Evolutionary conservation across 2,329 filamentous ascomycete species (phyloP), one percentile per base, ranked within the genome.

Genomic region (Rhynchosporium graminicola): DNA sequence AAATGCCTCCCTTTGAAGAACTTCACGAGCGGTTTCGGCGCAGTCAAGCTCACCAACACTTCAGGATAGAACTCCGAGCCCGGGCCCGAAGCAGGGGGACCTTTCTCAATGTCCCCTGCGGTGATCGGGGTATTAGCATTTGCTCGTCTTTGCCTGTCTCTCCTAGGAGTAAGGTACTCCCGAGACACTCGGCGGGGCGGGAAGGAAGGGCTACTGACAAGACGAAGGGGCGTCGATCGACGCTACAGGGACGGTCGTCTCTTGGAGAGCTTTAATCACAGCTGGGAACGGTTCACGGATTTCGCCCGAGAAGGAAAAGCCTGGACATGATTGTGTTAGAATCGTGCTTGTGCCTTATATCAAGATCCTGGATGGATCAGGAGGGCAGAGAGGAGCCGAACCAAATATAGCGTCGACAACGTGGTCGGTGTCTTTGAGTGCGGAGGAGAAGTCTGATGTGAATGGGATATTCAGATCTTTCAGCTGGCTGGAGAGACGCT

Each of bases 361-460:
- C 20, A 20, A 20, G 20, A 20, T 20, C 20, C 20, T 20, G 20
- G 20, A 20, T 20, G 28, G 52, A 8, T 28, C 6, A 29, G 20
- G n/a, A 31, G 29, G 4, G 42, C 15, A 13, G 8, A 20, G 6
- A 58, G 42, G 48, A 15, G 48, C 13, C 29, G 43, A 75, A 89
- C 91, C 92, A 74, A 99, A 99, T 65, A 99, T 91, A 9, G 95
- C 92, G 76, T 99, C 95, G 63, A 99, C 80, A 59, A 99, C 78
- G 68, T 96, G 90, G 73, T 97, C 89, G 2, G 89, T 83, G 59
- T 85, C 80, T 51, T 80, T 77, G 6, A 96, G 75, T 4, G 90
- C 88, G 4, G 78, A 70, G 2, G 81, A 74, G 70, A 98, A 97
- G 75, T 97, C 91, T 15, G 91, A 83, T 15, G 88, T 88, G 75